phyloP scores from a whole-genome alignment of 441 rosid genomes.

The Pelargonium citronellum region DNA sequence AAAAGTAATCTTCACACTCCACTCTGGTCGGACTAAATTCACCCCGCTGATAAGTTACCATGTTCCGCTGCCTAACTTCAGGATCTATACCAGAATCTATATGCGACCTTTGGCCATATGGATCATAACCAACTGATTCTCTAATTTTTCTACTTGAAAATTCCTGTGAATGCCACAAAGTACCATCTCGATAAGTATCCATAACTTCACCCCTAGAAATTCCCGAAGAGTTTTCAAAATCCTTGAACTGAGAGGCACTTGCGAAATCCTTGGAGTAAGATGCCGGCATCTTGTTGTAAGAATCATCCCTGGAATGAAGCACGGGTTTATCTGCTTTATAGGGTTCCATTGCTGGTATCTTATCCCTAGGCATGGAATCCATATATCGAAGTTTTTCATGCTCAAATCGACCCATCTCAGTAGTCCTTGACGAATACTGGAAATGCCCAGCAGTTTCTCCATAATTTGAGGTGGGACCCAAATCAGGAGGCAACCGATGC shows the following conservation, averaged over 20 bases:
- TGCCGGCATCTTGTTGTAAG: constrained; percentile 24
- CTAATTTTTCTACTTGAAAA: constrained; percentile 29
- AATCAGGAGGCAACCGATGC: constrained; percentile 26
- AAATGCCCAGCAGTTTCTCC: constrained; percentile 28
- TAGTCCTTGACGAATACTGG: constrained; percentile 22
- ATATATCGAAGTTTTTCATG: constrained; percentile 31
- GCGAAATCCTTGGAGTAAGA: constrained; percentile 33
- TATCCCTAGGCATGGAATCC: constrained; percentile 33
- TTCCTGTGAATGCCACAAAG: constrained; percentile 33
- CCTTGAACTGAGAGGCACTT: constrained; percentile 26
- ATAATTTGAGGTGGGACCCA: constrained; percentile 29
- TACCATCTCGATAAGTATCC: constrained; percentile 30
- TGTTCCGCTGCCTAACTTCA: constrained; percentile 29
- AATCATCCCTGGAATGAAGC: constrained; percentile 29
- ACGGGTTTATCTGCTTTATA: constrained; percentile 29
- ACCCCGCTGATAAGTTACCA: constrained; percentile 6
- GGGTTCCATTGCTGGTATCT: constrained; percentile 23
- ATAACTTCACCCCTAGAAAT: constrained; percentile 30
- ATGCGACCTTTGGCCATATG: constrained; percentile 29
- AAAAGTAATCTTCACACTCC: constrained; percentile 33
- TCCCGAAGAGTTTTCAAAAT: constrained; percentile 15
- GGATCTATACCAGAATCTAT: constrained; percentile 30
- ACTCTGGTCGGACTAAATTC: constrained; percentile 28
- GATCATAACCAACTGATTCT: constrained; percentile 28
- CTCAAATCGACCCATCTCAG: constrained; percentile 29